Evolutionary conservation across 1,284 basidiomycete genomes (phyloP), one percentile per base, ranked within the genome.

Genomic region (Moesziomyces parantarcticus): DNA sequence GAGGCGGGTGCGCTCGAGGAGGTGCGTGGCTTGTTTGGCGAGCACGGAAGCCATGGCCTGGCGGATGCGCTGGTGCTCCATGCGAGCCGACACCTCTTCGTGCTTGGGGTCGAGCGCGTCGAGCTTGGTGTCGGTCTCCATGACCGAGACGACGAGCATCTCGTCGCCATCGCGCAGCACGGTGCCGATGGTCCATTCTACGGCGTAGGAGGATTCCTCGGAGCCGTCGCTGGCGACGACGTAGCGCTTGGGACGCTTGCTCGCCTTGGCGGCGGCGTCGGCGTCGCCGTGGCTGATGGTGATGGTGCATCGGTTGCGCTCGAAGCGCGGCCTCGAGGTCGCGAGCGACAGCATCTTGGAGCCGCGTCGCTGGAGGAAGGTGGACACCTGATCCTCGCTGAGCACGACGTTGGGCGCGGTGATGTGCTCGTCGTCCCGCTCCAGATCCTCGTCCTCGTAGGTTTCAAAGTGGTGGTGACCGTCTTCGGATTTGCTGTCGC

Each of bases 221-320:
- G 92, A 94, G 77, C 98, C 84, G 87, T 99, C 96, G 79, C 93
- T 96, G 3, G 93, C 92, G 20, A 98, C 91, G 7, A 97, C 87
- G 84, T 98, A 99, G 45, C 88, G 88, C 77, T 90, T 89, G 67
- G 86, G 84, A 34, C 88, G 88, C 75, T 91, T 87, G 29, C 87
- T 88, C 20, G 83, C 85, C 59, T 85, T 78, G 43, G 74, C 63
- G 9, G 62, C 69, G 11, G 57, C 55, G 21, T 75, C 69, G 25
- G 73, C 76, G 21, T 83, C 80, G 49, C 82, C 82, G 76, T 98
- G 95, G 0, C 89, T 92, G 52, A 98, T 84, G 0, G 89, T 91
- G 76, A 98, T 92, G 6, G 93, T 96, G 84, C 94, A 97, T 21
- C 96, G 87, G 83, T 99, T 95, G 56, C 93, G 88, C 78, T 94